These are phyloP conservation scores for Erythrophleum fordii DNA, from an alignment of 306 rosid genomes.

Conservation along the genomic window DNA sequence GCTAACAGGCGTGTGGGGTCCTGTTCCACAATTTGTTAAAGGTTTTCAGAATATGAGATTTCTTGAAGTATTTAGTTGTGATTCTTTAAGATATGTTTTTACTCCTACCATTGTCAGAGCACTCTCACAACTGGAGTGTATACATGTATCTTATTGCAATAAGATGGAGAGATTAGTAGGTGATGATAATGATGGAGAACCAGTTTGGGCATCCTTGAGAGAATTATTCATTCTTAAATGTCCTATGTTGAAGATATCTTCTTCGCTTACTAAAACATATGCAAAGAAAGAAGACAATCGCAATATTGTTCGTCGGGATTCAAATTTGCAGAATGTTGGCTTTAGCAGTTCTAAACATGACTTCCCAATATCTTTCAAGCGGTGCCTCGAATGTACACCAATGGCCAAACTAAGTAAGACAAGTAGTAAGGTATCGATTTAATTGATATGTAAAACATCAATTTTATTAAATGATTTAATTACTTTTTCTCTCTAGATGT, in stretches of 20 bases:
- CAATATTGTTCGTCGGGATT: too few relatives aligned
- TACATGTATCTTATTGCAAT: too few relatives aligned
- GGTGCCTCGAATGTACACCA: background rate
- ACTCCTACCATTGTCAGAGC: background rate
- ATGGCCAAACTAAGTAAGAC: background rate
- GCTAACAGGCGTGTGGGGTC: slow-evolving; percentile 31
- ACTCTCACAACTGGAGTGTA: background rate
- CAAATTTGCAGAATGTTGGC: too few relatives aligned
- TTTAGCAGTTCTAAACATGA: background rate
- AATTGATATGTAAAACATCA: too few relatives aligned
- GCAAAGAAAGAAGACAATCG: background rate
- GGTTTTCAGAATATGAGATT: slow-evolving; percentile 25
- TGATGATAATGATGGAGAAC: background rate
- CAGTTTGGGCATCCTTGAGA: background rate
- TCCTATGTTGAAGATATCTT: background rate
- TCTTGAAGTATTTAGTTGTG: background rate
- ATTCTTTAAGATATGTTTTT: slow-evolving; percentile 18
- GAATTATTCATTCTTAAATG: background rate
- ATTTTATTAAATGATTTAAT: too few relatives aligned
- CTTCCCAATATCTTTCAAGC: background rate
- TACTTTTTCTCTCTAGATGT: too few relatives aligned
- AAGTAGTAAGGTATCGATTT: background rate
- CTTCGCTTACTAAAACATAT: background rate
- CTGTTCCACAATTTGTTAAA: background rate
- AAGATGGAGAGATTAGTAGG: background rate